These are phyloP conservation scores for Botryotinia calthae DNA, from an alignment of 2,329 filamentous ascomycete species.

Conservation along the genomic window DNA sequence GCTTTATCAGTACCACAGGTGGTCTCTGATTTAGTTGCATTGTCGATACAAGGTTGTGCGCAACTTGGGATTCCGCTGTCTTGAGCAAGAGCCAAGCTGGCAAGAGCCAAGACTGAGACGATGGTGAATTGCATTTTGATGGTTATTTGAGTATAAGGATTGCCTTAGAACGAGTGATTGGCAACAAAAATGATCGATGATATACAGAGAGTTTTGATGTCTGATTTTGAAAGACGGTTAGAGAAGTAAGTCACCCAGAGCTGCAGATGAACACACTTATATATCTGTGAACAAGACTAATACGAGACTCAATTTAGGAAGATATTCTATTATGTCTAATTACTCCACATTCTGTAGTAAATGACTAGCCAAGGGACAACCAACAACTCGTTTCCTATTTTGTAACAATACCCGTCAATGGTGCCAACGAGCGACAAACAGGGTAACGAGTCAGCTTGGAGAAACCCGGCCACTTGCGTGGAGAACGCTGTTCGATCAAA, in stretches of 20 bases:
- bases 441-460: background rate
- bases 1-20: conserved; percentile 16
- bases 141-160: background rate
- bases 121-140: conserved; percentile 17
- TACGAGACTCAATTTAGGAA: conserved; percentile 8
- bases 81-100: conserved; percentile 15
- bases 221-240: background rate
- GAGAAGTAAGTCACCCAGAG: conserved; percentile 2
- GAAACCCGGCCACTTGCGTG: background rate
- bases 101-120: conserved; percentile 16
- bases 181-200: conserved; percentile 3
- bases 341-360: background rate
- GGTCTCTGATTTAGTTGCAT: conserved; percentile 3
- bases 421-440: conserved; percentile 13
- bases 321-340: conserved; percentile 2
- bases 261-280: conserved; percentile 11
- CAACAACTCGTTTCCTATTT: background rate
- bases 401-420: conserved; percentile 7
- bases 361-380: conserved; percentile 3
- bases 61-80: conserved; percentile 12
- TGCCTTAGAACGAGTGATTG: conserved; percentile 21
- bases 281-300: conserved; percentile 1
- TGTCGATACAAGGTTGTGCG: conserved; percentile 13
- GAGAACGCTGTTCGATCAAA: conserved; percentile 4
- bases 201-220: background rate